These are phyloP conservation scores for Kodamaea derodonti DNA, from an alignment of 1,139 yeast genomes.

Conservation along the genomic window DNA sequence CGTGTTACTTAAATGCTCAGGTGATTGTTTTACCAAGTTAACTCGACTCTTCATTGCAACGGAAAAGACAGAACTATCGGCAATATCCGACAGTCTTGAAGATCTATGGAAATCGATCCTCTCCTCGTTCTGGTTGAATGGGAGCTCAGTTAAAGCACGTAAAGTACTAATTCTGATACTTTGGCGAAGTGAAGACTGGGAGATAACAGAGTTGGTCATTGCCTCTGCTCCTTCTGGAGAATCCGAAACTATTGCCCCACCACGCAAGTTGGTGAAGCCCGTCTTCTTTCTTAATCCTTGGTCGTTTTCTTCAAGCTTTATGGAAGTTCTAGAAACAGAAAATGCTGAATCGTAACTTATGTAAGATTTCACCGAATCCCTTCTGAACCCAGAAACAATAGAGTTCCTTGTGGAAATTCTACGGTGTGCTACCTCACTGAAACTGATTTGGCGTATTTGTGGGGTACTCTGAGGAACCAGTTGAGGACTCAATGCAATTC, in stretches of 20 bases:
- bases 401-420: slow-evolving; percentile 28
- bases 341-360: slow-evolving; percentile 55
- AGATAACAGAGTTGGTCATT: background rate
- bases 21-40: slow-evolving; percentile 15
- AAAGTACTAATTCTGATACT: slow-evolving; percentile 39
- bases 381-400: slow-evolving; percentile 24
- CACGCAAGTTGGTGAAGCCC: slow-evolving; percentile 35
- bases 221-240: background rate
- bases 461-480: slow-evolving; percentile 16
- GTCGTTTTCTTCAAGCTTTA: slow-evolving; percentile 12
- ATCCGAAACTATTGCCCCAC: background rate
- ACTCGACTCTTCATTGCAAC: slow-evolving; percentile 22
- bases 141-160: slow-evolving; percentile 41
- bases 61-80: slow-evolving; percentile 38
- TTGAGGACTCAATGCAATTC: slow-evolving; percentile 43
- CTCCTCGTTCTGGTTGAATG: slow-evolving; percentile 26
- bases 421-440: slow-evolving; percentile 17
- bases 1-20: slow-evolving; percentile 10
- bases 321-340: slow-evolving; percentile 32
- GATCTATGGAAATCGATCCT: slow-evolving; percentile 12
- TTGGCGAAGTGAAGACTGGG: slow-evolving; percentile 20
- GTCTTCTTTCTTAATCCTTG: slow-evolving; percentile 33
- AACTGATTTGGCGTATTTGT: slow-evolving; percentile 24
- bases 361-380: slow-evolving; percentile 47
- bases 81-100: slow-evolving; percentile 26